phyloP scores from a whole-genome alignment of 1,284 basidiomycete genomes.

The Moniliella sp. region DNA sequence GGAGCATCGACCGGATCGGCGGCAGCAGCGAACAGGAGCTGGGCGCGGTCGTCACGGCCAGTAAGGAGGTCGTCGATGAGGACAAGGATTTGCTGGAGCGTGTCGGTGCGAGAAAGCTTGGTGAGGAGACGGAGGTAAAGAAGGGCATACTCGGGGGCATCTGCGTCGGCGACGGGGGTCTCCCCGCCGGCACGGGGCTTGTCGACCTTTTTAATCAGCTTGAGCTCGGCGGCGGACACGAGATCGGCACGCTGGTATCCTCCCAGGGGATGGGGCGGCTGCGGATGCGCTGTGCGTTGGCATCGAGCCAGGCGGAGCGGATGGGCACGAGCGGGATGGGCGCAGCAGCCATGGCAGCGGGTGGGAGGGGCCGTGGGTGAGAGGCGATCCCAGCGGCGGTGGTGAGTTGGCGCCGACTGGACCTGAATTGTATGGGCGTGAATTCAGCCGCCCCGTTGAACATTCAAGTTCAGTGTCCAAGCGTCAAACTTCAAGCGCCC shows the following conservation, averaged over 20 bases:
- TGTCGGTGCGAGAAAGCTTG: slow-evolving; percentile 76
- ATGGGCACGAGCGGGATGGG: slow-evolving; percentile 61
- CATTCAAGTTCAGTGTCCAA: too few species aligned
- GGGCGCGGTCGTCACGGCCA: slow-evolving; percentile 38
- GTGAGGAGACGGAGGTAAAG: slow-evolving; percentile 74
- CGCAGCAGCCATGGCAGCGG: too few species aligned
- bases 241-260: slow-evolving; percentile 83
- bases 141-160: slow-evolving; percentile 46
- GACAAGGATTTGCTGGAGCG: slow-evolving; percentile 75
- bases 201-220: slow-evolving; percentile 43
- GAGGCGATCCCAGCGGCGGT: too few species aligned
- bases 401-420: too few species aligned
- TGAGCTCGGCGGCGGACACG: slow-evolving; percentile 65
- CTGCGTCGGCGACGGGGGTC: slow-evolving; percentile 84
- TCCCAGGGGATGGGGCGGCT: slow-evolving; percentile 87
- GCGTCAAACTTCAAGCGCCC: too few species aligned
- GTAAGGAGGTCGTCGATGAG: slow-evolving; percentile 70
- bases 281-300: slow-evolving; percentile 63
- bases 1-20: too few species aligned
- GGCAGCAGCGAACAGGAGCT: too few species aligned
- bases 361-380: too few species aligned
- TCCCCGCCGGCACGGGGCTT: too few species aligned
- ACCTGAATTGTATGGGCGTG: too few species aligned
- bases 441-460: too few species aligned
- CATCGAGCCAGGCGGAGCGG: slow-evolving; percentile 66